These are phyloP conservation scores for Lolium multiflorum DNA, from an alignment of 176 grass and related monocot genomes.

Conservation along the genomic window DNA sequence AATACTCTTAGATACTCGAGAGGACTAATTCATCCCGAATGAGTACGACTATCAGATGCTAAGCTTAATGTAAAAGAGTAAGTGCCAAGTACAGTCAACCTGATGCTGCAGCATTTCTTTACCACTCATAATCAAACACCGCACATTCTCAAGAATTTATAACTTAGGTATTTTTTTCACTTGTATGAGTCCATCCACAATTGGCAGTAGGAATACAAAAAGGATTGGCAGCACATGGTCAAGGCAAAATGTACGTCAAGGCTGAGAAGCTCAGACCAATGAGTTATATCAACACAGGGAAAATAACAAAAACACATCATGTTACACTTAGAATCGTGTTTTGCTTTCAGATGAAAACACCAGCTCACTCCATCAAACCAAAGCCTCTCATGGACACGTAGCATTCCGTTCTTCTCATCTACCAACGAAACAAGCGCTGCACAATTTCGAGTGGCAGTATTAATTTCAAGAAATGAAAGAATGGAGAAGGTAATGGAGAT, in stretches of 20 bases:
- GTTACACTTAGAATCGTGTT: slow-evolving; percentile 37
- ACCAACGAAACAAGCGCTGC: slow-evolving; percentile 75
- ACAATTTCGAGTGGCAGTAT: slow-evolving; percentile 35
- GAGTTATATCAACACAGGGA: slow-evolving; percentile 17
- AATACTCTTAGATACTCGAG: too few relatives aligned
- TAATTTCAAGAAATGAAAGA: slow-evolving; percentile 3
- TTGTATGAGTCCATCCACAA: not conserved
- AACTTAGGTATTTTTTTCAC: not conserved
- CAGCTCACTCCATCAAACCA: slow-evolving; percentile 44
- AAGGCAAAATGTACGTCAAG: slow-evolving; percentile 35
- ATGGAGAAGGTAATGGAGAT: not conserved
- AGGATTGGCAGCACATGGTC: not conserved
- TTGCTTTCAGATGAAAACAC: slow-evolving; percentile 42
- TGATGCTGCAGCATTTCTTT: too few relatives aligned
- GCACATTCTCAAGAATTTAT: not conserved
- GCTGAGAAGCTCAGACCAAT: slow-evolving; percentile 45
- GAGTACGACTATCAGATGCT: too few relatives aligned
- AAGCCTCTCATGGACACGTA: slow-evolving; percentile 17
- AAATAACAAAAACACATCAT: slow-evolving; percentile 41
- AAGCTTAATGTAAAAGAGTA: too few relatives aligned
- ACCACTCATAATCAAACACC: not conserved
- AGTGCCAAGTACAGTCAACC: too few relatives aligned
- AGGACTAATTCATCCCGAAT: too few relatives aligned
- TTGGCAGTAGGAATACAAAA: slow-evolving; percentile 17
- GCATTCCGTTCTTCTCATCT: not conserved